Evolutionary conservation across 768 basidiomycete species (phyloP).

Genomic region (Mycena maculata): DNA sequence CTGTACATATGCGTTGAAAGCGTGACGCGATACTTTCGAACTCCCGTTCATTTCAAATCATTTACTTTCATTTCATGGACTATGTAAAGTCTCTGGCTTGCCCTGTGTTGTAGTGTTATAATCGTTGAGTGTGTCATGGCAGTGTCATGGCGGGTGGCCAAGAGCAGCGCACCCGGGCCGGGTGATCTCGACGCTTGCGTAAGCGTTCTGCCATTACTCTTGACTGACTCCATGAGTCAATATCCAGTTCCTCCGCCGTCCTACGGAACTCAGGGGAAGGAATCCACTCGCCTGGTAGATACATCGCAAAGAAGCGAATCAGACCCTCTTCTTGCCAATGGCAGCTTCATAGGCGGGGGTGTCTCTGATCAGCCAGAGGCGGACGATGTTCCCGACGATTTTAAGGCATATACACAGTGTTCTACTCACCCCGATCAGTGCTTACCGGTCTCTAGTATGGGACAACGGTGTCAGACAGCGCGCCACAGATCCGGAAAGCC

Average conservation of each 20-base stretch:
- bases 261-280: slow-evolving; percentile 53
- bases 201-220: no score
- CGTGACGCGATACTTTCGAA: no score
- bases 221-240: slow-evolving; percentile 72
- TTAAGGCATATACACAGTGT: slow-evolving; percentile 70
- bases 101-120: no score
- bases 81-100: no score
- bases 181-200: no score
- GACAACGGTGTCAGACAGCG: slow-evolving; percentile 80
- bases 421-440: no score
- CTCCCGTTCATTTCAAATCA: no score
- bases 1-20: no score
- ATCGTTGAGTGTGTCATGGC: no score
- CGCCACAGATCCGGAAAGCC: slow-evolving; percentile 80
- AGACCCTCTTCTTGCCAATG: slow-evolving; percentile 68
- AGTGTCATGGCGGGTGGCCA: no score
- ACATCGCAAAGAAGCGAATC: slow-evolving; percentile 41
- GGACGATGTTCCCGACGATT: slow-evolving; percentile 90
- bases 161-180: no score
- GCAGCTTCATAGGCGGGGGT: slow-evolving; percentile 49
- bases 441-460: slow-evolving; percentile 70
- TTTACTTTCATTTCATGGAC: no score
- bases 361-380: slow-evolving; percentile 77
- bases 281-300: slow-evolving; percentile 36
- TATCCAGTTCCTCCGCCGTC: slow-evolving; percentile 73